A percentile compares a stretch with the other conserved stretches of the same genome.
These are phyloP conservation scores for Musa balbisiana DNA, from an alignment of 202 grass and related monocot species.

Conservation along the genomic window DNA sequence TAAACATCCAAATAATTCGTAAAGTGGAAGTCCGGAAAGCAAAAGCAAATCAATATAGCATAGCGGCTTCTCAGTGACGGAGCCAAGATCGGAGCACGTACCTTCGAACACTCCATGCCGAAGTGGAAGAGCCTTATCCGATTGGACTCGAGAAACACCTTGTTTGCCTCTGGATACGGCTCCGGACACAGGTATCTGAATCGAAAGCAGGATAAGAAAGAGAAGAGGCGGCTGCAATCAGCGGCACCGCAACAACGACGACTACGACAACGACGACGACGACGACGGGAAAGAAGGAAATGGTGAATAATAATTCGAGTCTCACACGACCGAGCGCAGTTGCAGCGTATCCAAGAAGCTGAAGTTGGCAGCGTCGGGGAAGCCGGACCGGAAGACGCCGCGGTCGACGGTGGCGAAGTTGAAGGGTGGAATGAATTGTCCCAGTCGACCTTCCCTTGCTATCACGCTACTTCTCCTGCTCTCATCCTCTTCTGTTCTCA, in stretches of 20 bases:
- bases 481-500: neutral
- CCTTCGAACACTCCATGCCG: constrained; percentile 76
- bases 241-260: neutral
- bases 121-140: constrained; percentile 77
- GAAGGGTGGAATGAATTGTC: constrained; percentile 33
- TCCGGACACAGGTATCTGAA: constrained; percentile 86
- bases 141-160: constrained; percentile 47
- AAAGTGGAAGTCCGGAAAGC: too few species aligned
- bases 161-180: constrained; percentile 72
- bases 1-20: too few species aligned
- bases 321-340: constrained; percentile 43
- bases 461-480: neutral
- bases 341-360: constrained; percentile 40
- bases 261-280: too few species aligned
- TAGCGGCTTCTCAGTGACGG: too few species aligned
- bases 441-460: neutral
- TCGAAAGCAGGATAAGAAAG: neutral
- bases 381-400: constrained; percentile 62
- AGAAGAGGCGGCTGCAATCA: neutral
- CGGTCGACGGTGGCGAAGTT: constrained; percentile 66
- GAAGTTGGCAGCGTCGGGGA: constrained; percentile 46
- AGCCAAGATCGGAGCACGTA: constrained; percentile 21
- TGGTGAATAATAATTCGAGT: neutral
- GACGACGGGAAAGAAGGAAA: neutral
- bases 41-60: too few species aligned